Base-by-base conservation (phyloP, 2,329 filamentous ascomycete species). In the Cordyceps farinosa region DNA sequence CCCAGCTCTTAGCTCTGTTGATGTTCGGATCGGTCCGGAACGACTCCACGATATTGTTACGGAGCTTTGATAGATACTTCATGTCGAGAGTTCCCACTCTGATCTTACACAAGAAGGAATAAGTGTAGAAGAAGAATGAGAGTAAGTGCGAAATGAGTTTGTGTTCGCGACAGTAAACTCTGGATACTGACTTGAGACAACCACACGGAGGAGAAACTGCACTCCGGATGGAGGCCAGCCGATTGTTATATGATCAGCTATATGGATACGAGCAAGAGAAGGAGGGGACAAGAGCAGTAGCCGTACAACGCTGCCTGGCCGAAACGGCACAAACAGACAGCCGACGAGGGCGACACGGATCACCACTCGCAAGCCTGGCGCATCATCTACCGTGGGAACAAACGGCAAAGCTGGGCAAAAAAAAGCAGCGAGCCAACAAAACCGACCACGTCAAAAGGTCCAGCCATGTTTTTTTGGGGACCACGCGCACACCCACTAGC, bases 1-100 rank as follows among this genome's bases (percentile, higher is more conserved):
- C 65, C 70, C 70, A 72, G 58, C 67, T 63, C 30, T 64, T 65
- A 40, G 59, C 64, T 62, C 69, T 68, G 64, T 72, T 70, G 58
- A 69, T 62, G 51, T 69, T 73, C 42, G 70, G 66, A 61, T 73
- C 71, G 3, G 69, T 71, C 55, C 66, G 67, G 55, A 65, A 69
- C 15, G 68, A 65, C 44, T 65, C 56, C 40, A 50, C 64, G 27
- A 68, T 56, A 15, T 65, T 62, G 44, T 65, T 66, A 63, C 68
- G 70, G 42, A 63, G 54, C 53, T 65, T 65, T 8, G 64, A 63
- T 10, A 70, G 15, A 15, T 48, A 65, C 44, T 69, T 66, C 69
- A 70, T 70, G 22, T 17, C 60, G 55, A 47, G 15, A 40, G 44
- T 40, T 30, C 2, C 17, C 22, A 50, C 60, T 62, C 47, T 36